Percentiles rank a stretch among this genome's conserved stretches.
phyloP scores from a whole-genome alignment of 179 eudicot species.

The Patellifolia procumbens region DNA sequence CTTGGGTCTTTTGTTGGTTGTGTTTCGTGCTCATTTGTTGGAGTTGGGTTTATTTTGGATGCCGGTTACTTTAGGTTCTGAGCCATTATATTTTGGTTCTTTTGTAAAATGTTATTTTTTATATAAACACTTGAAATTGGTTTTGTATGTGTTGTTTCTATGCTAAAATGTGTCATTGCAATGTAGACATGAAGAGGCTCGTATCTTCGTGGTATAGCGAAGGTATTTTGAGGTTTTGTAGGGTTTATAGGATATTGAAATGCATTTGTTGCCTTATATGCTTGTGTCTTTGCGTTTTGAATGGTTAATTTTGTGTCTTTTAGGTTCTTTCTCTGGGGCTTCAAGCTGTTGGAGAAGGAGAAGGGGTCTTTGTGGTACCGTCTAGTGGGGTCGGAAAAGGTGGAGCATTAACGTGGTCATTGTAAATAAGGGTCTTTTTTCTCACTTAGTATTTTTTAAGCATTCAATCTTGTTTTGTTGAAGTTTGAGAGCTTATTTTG shows the following conservation, averaged over 20 bases:
- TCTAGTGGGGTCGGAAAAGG: background rate
- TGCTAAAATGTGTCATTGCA: background rate
- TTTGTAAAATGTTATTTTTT: background rate
- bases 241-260: background rate
- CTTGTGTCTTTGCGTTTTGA: background rate
- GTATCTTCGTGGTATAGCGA: background rate
- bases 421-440: background rate
- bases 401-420: background rate
- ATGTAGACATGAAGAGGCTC: background rate
- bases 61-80: background rate
- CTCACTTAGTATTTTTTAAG: background rate
- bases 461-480: background rate
- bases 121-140: background rate
- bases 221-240: background rate
- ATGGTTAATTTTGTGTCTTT: background rate
- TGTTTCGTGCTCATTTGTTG: background rate
- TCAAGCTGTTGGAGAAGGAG: background rate
- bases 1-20: conserved; percentile 6
- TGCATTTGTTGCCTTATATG: background rate
- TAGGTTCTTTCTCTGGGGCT: background rate
- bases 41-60: background rate
- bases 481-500: background rate
- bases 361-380: background rate
- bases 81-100: background rate
- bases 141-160: background rate